Evolutionary conservation across 2,329 filamentous ascomycete species (phyloP).

Genomic region (Coleophoma eucalyptorum): DNA sequence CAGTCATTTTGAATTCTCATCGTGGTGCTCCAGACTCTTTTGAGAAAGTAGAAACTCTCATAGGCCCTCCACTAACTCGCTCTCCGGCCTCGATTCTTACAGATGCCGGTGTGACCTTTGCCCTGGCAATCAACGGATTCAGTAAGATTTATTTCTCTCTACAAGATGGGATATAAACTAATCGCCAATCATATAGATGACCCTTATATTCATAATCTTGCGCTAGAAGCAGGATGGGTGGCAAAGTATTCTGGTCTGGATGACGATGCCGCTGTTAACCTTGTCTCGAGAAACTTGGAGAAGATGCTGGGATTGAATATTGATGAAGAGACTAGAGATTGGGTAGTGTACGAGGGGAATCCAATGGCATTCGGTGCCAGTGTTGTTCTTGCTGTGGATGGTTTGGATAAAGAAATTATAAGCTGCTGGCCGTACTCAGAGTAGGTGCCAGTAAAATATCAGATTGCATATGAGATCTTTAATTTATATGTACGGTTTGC

Average conservation of each 20-base stretch:
- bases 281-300: constrained; percentile 37
- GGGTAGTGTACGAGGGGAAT: constrained; percentile 39
- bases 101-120: constrained; percentile 36
- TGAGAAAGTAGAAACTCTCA: constrained; percentile 32
- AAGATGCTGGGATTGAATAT: constrained; percentile 32
- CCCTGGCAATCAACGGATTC: constrained; percentile 22
- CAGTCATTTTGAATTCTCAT: constrained; percentile 38
- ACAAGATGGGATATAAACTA: background rate
- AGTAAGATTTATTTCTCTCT: constrained; percentile 12
- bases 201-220: constrained; percentile 34
- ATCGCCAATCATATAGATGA: constrained; percentile 19
- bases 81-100: constrained; percentile 33
- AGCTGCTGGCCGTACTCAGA: constrained; percentile 31
- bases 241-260: constrained; percentile 34
- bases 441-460: background rate
- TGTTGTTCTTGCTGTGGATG: constrained; percentile 32
- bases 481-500: too few relatives aligned
- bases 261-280: constrained; percentile 28
- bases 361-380: constrained; percentile 36
- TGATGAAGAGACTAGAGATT: constrained; percentile 28
- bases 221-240: constrained; percentile 35
- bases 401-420: constrained; percentile 22
- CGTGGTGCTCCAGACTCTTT: constrained; percentile 30
- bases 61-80: constrained; percentile 37
- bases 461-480: too few relatives aligned